These are phyloP conservation scores for Tolypocladium tropicale DNA, from an alignment of 2,329 filamentous ascomycete genomes.

Conservation along the genomic window DNA sequence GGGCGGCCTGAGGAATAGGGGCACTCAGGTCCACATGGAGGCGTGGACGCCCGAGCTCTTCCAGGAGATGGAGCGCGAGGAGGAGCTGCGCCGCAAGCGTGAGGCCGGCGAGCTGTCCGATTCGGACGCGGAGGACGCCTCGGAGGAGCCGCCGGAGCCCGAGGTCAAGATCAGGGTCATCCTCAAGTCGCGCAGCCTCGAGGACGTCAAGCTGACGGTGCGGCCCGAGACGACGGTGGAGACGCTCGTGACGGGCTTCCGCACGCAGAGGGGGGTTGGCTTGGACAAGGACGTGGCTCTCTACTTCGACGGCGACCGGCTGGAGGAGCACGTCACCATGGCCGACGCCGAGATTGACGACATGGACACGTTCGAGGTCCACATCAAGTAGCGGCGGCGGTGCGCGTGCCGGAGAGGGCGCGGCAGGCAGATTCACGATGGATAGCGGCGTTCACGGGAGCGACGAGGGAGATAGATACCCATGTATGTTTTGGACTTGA, in stretches of 20 bases:
- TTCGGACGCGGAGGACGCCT: conserved; percentile 17
- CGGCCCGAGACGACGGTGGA: conserved; percentile 46
- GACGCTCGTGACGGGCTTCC: conserved; percentile 53
- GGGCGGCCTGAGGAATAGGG: conserved; percentile 36
- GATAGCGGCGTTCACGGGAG: background rate
- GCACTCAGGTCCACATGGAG: conserved; percentile 59
- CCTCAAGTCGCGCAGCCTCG: conserved; percentile 41
- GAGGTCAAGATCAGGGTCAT: conserved; percentile 37
- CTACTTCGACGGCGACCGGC: conserved; percentile 64
- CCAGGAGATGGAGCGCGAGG: conserved; percentile 33
- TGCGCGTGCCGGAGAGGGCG: background rate
- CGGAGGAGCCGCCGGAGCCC: conserved; percentile 10
- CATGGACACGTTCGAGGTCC: conserved; percentile 65
- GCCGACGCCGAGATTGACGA: conserved; percentile 63
- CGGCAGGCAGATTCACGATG: background rate
- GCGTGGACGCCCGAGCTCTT: conserved; percentile 63
- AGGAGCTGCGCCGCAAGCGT: conserved; percentile 35
- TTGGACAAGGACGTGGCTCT: conserved; percentile 47
- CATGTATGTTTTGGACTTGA: background rate
- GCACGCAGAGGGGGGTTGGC: conserved; percentile 39
- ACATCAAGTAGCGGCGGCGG: conserved; percentile 27
- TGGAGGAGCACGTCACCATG: conserved; percentile 51
- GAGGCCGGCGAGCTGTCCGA: conserved; percentile 29
- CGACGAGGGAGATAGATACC: background rate
- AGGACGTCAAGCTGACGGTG: conserved; percentile 40